Evolutionary conservation across 805 yeast genomes (phyloP), one percentile per base, ranked within the genome.

Genomic region (Wickerhamia fluorescens): DNA sequence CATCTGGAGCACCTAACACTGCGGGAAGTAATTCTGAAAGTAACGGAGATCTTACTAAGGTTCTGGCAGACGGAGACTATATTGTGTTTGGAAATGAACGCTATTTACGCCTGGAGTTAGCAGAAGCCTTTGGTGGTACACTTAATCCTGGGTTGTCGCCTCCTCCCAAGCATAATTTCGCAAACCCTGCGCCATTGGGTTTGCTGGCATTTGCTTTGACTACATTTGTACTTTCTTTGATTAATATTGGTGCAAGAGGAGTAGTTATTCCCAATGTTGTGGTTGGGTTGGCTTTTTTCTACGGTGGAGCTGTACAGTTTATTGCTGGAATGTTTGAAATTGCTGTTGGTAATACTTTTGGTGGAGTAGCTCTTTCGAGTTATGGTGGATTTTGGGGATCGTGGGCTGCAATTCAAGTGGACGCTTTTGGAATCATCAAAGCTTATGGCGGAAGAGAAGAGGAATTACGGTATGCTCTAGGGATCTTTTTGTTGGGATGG

Each of bases 301-400:
- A 78, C 48, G 89, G 87, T 33, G 89, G 88, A 21, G 61, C 74
- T 14, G 69, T 80, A 34, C 87, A 79, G 54, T 57, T 77, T 33
- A 57, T 78, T 35, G 84, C 88, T 5, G 88, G 87, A 33, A 66
- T 80, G 66, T 73, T 82, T 71, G 85, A 82, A 53, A 67, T 79
- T 55, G 75, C 78, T n/a, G 64, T 73, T 23, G 87, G 81, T 43
- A 79, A 78, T 55, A 78, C 86, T 14, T 80, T 78, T 58, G 85
- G 85, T 56, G 83, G 78, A 41, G 68, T 80, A 35, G 77, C 76
- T 2, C 58, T 73, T 31, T 53, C 68, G 5, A 69, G 75, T 4
- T 72, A 65, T 34, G 89, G 84, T 34, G 88, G 85, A 3, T 80
- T 80, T 51, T 80, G 89, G 89, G 71, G 77, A 61, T 62, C 78